Conservation (phyloP, 345 rosid genomes). For the Ricinus communis region DNA sequence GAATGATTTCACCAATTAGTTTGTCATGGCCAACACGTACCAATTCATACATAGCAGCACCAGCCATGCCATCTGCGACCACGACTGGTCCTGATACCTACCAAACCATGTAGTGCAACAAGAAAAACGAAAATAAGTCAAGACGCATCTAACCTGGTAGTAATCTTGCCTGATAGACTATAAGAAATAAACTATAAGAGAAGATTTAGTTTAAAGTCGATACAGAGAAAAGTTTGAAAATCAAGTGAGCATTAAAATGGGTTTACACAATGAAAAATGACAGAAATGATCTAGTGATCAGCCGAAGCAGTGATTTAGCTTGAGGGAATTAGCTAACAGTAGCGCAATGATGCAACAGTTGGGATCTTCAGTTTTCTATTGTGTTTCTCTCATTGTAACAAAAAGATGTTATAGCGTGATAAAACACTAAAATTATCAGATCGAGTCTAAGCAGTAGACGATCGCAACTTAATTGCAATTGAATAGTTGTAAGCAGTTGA, state of each 20-base stretch:
- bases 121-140: slow-evolving; percentile 1
- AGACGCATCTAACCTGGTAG: not conserved
- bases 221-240: not conserved
- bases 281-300: not conserved
- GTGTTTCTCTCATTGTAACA: not conserved
- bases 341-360: not conserved
- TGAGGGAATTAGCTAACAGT: not conserved
- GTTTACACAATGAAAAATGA: not conserved
- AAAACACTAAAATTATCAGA: slow-evolving; percentile 4
- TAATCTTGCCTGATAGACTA: not conserved
- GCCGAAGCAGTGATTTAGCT: not conserved
- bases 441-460: not conserved
- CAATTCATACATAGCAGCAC: slow-evolving; percentile 99
- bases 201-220: not conserved
- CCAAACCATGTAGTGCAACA: slow-evolving; percentile 11
- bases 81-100: slow-evolving; percentile 99
- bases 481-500: not conserved
- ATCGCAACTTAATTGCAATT: not conserved
- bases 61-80: slow-evolving; percentile 99
- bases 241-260: not conserved
- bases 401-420: not conserved
- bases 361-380: not conserved
- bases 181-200: not conserved
- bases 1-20: slow-evolving; percentile 92
- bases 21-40: slow-evolving; percentile 99